These are phyloP conservation scores for Mucor sp. DNA, from an alignment of 371 early-diverging fungal species.

Conservation along the genomic window DNA sequence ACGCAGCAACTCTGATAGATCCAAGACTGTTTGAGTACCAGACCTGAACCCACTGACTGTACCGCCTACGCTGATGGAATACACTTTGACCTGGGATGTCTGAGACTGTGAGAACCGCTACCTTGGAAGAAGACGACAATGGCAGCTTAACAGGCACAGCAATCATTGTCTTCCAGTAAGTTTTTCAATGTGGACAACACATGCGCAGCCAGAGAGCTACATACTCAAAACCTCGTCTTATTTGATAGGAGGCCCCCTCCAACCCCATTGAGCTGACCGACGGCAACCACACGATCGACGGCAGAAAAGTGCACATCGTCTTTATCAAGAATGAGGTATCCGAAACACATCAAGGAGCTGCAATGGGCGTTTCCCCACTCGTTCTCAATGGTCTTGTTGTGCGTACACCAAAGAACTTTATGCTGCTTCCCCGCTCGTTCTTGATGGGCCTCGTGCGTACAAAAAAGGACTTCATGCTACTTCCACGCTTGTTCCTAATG, in stretches of 20 bases:
- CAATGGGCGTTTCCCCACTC: too few relatives aligned
- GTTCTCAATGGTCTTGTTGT: too few relatives aligned
- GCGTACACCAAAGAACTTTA: too few relatives aligned
- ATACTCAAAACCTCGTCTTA: too few relatives aligned
- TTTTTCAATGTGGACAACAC: too few relatives aligned
- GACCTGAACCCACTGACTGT: conserved; percentile 8
- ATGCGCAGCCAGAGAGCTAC: too few relatives aligned
- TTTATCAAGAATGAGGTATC: background rate
- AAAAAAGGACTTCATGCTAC: background rate
- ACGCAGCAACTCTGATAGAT: background rate
- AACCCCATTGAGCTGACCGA: background rate
- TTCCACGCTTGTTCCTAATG: conserved; percentile 5
- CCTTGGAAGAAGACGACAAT: conserved; percentile 10
- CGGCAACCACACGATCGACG: conserved; percentile 8
- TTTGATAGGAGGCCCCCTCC: background rate
- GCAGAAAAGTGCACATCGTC: background rate
- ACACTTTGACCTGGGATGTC: conserved; percentile 13
- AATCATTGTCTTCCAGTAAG: conserved; percentile 14
- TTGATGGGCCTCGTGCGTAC: too few relatives aligned
- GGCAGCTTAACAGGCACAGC: background rate
- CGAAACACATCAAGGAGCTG: background rate
- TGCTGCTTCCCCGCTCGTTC: too few relatives aligned
- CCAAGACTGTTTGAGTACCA: background rate
- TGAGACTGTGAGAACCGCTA: background rate
- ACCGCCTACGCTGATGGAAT: conserved; percentile 10